Base-by-base conservation (phyloP, 768 basidiomycete species). In the Strobilomyces dryophilus region DNA sequence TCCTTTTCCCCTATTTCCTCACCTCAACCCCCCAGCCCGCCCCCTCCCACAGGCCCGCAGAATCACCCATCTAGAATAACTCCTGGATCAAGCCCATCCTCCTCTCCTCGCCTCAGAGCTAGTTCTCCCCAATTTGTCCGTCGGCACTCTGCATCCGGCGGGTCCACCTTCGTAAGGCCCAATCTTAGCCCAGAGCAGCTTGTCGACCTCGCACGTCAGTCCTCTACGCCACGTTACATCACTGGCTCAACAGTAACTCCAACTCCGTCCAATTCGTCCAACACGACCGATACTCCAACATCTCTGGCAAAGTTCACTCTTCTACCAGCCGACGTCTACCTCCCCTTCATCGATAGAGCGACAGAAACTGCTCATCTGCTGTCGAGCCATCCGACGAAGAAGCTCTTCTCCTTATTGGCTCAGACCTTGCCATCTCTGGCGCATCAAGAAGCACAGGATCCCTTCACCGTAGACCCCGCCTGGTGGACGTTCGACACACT, bases 261-360 rank as follows among this genome's bases (percentile, higher is more conserved):
- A 34, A n/a, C 49, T 15, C 6, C 39, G 3, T 59, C 50, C 36
- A 53, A 44, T 15, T 4, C 42, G 3, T 59, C 52, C 36, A 53
- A 44, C 49, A 41, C 20, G 7, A 55, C 49, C 52, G 3, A 39
- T 5, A 8, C 42, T 11, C 11, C 32, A 9, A 40, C 35, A 1
- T 18, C 63, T 12, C 81, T 80, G 5, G 79, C 82, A 2, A 81
- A 82, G 2, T 92, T 92, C 64, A 88, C 87, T 0, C 82, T 82
- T 0, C 78, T 93, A 2, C 87, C 87, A 6, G 81, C 83, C 20
- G 84, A 89, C 54, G 80, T 90, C 29, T 85, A 83, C 59, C 81
- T 97, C 14, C 93, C 93, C 1, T 97, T 93, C 71, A 78, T 95
- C 56, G 86, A 95, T 58, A 83, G 93, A 18, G 79, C 90, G 0